Conservation (phyloP, 371 early-diverging fungal genomes). For the Rozella allomycis region DNA sequence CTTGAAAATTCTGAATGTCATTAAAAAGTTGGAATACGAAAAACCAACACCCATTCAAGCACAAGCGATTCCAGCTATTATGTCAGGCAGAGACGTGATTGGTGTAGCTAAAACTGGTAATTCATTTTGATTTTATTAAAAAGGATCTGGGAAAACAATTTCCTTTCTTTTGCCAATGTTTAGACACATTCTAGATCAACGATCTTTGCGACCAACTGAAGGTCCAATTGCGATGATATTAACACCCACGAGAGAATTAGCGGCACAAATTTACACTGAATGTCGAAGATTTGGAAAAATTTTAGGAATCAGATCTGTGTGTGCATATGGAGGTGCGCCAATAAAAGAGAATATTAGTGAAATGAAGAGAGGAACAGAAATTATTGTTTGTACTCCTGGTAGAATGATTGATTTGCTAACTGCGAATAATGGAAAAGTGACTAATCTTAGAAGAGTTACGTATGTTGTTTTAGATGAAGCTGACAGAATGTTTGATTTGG, state of each 20-base stretch:
- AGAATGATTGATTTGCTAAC: slow-evolving; percentile 95
- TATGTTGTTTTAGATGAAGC: slow-evolving; percentile 98
- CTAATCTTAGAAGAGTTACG: slow-evolving; percentile 74
- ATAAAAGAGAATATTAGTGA: slow-evolving; percentile 95
- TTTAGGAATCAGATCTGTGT: slow-evolving; percentile 52
- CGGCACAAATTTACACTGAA: slow-evolving; percentile 89
- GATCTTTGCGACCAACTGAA: slow-evolving; percentile 54
- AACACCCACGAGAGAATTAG: slow-evolving; percentile 98
- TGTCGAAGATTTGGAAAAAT: slow-evolving; percentile 65
- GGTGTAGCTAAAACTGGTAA: slow-evolving; percentile 98
- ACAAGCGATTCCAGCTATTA: slow-evolving; percentile 90
- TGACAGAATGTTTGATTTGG: slow-evolving; percentile 69
- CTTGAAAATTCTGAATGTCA: slow-evolving; percentile 32
- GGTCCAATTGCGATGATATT: slow-evolving; percentile 89
- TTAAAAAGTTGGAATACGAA: slow-evolving; percentile 53
- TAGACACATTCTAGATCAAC: slow-evolving; percentile 86
- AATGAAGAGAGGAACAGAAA: slow-evolving; percentile 90
- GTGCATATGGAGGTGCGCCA: slow-evolving; percentile 94
- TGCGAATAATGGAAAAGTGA: slow-evolving; percentile 86
- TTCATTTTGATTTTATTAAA: slow-evolving; percentile 20
- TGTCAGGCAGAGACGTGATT: slow-evolving; percentile 92
- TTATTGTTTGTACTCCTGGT: slow-evolving; percentile 97
- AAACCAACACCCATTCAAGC: slow-evolving; percentile 87
- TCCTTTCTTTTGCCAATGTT: slow-evolving; percentile 91
- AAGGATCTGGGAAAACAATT: slow-evolving; percentile 31